A percentile compares a stretch with the other conserved stretches of the same genome.
These are phyloP conservation scores for Ilex aquifolium DNA, from an alignment of 257 asterid genomes.

Conservation along the genomic window DNA sequence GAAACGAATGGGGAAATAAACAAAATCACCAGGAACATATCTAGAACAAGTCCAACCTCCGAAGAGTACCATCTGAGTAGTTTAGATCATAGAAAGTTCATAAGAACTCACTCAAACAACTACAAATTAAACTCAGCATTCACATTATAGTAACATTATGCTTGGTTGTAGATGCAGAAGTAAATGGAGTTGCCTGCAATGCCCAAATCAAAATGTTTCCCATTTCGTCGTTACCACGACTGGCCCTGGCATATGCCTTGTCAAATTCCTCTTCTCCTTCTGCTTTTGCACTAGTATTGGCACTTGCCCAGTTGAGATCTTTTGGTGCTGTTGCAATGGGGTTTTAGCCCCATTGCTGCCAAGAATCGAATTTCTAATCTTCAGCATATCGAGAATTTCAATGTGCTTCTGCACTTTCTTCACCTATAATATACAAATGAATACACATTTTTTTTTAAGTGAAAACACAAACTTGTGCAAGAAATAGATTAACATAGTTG, in stretches of 20 bases:
- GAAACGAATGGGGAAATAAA: not conserved
- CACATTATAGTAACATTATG: not conserved
- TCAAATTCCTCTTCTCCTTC: conserved; percentile 23
- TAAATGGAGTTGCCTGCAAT: not conserved
- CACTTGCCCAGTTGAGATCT: conserved; percentile 18
- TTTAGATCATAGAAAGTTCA: too few species aligned
- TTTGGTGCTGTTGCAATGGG: conserved; percentile 25
- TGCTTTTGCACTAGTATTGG: conserved; percentile 27
- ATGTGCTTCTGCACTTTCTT: conserved; percentile 84
- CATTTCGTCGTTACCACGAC: conserved; percentile 68
- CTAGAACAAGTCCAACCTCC: too few species aligned
- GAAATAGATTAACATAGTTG: not conserved
- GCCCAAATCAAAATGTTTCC: conserved; percentile 58
- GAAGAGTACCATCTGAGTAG: too few species aligned
- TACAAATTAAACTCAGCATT: not conserved
- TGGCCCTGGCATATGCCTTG: conserved; percentile 3
- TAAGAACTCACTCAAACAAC: not conserved
- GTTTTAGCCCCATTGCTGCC: conserved; percentile 21
- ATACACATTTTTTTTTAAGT: not conserved
- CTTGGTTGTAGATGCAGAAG: not conserved
- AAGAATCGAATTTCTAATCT: conserved; percentile 44
- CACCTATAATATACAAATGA: conserved; percentile 36
- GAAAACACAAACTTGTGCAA: not conserved
- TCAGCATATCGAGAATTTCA: conserved; percentile 70
- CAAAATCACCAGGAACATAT: not conserved